Base-by-base conservation (phyloP, 2,329 filamentous ascomycete genomes). In the Pseudogymnoascus sp. region DNA sequence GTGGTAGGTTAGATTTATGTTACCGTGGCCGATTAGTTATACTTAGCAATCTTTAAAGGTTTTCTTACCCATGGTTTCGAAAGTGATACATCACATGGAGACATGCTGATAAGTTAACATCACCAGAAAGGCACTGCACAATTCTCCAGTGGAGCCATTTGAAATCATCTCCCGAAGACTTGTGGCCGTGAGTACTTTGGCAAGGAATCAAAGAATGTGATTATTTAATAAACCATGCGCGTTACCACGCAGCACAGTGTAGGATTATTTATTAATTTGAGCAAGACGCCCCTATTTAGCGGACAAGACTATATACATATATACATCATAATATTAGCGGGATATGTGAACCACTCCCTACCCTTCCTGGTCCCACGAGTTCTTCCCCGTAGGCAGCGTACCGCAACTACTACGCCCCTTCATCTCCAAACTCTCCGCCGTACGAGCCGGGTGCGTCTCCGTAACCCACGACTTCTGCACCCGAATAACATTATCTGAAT, bases 391-490 rank as follows among this genome's bases (percentile, higher is more conserved):
- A 4, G 49, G 33, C 28, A 33, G n/a, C 9, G 49, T 55, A 16
- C 49, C n/a, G n/a, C n/a, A 33, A 33, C 49, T 55, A 55, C 49
- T 55, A 2, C 49, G n/a, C 8, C 28, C 49, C 11, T 55, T 55
- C 49, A 55, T 55, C 16, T 55, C 49, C 11, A 33, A 0, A 23
- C 42, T 49, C 23, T 4, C 14, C 3, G 23, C 25, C 4, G 3
- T 33, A 19, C 3, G 28, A 55, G 28, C 49, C 1, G 49, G 49
- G 5, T 28, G 33, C 5, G 49, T 55, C 14, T 55, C 49, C n/a
- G 49, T 55, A 55, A 55, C 49, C 49, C 49, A 55, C 5, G 49
- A 55, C 49, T 22, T 55, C 49, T 55, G 28, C 28, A 55, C 28
- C 2, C 49, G n/a, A 19, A 55, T 55, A 5, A 33, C 49, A 5